Percentiles rank a stretch among this genome's conserved stretches.
These are phyloP conservation scores for Limnanthes douglasii DNA, from an alignment of 345 rosid species.

Conservation along the genomic window DNA sequence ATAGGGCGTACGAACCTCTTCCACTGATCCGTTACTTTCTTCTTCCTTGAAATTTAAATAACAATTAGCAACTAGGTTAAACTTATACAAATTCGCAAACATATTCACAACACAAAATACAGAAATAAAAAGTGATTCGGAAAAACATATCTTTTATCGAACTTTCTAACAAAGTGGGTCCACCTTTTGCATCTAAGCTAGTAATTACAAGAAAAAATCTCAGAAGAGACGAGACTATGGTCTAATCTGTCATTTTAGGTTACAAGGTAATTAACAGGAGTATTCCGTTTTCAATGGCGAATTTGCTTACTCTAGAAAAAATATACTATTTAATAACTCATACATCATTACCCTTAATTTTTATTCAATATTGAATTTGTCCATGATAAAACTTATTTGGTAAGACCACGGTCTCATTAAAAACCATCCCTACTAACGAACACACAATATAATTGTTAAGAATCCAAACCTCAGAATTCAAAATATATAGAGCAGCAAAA, in stretches of 20 bases:
- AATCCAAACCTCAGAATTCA: too few relatives aligned
- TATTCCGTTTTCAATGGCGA: too few relatives aligned
- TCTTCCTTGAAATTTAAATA: constrained; percentile 31
- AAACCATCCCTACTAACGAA: not conserved
- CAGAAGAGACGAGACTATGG: not conserved
- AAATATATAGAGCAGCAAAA: too few relatives aligned
- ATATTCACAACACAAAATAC: not conserved
- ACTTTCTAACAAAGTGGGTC: constrained; percentile 7
- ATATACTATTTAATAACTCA: too few relatives aligned
- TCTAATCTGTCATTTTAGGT: too few relatives aligned
- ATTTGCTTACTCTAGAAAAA: too few relatives aligned
- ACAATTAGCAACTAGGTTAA: not conserved
- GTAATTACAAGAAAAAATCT: constrained; percentile 3
- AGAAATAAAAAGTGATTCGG: not conserved
- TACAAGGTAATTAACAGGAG: too few relatives aligned
- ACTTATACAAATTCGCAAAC: not conserved
- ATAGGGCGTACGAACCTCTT: constrained; percentile 54
- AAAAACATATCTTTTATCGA: not conserved
- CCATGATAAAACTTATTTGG: not conserved
- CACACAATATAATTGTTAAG: not conserved
- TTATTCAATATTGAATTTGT: too few relatives aligned
- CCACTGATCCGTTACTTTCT: constrained; percentile 75
- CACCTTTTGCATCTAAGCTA: constrained; percentile 2
- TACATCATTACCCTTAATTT: too few relatives aligned
- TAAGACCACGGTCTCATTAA: not conserved